Base-by-base conservation (phyloP, 768 basidiomycete species). In the Pulveroboletus ravenelii region DNA sequence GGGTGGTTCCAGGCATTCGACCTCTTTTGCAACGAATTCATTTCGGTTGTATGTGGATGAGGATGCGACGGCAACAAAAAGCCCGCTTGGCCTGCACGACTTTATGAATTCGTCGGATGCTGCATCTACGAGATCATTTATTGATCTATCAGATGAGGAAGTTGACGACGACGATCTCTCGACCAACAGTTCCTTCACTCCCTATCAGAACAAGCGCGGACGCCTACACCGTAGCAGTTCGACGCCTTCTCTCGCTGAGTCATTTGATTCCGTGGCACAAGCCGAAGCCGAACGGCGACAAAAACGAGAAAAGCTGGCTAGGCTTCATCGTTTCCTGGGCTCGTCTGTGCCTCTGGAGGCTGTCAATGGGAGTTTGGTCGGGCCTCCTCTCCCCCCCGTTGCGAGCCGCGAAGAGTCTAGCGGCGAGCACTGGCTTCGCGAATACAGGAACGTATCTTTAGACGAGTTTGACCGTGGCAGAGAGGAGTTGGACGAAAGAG, bases 241-340 rank as follows among this genome's bases (percentile, higher is more conserved):
- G 18, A 67, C 70, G 6, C 74, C 75, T 18, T 80, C 79, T 36
- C 61, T 80, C 40, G 72, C 72, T 37, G 77, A 80, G 48, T 72
- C 70, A 45, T 60, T 81, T 61, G 70, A 77, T 43, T 70, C 76
- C 20, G 79, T 82, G 48, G 75, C 76, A 52, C 75, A 71, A 52
- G 77, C 70, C 15, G 87, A 89, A 44, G 78, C 80, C 18, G 81
- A 84, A 52, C 78, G 78, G 53, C 73, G 80, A 50, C 78, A 79
- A 53, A 89, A 85, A 67, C 77, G 89, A 45, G 86, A 88, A 57
- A 82, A 83, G 57, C 72, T 93, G 41, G 86, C 85, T 3, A 91
- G 83, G 65, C 76, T 93, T 5, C 88, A 92, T 67, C 86, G 90
- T 41, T 91, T 86, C 69, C 76, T 92, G 31, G 90, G 89, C n/a